Evolutionary conservation across 257 asterid species (phyloP).

Genomic region (Solanum chiquidenum): DNA sequence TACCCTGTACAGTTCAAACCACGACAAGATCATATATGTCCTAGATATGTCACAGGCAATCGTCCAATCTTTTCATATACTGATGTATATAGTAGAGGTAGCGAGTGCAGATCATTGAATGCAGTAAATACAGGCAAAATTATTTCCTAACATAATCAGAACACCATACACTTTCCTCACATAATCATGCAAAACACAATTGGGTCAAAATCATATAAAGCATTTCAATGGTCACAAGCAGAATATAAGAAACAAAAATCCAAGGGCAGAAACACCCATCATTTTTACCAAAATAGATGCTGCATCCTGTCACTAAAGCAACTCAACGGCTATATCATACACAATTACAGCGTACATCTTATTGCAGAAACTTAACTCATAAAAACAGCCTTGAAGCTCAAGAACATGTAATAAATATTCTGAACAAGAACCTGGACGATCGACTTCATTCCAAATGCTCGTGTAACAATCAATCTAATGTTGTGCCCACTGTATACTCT

Average conservation of each 20-base stretch:
- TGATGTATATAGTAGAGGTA: background rate
- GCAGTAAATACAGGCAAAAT: background rate
- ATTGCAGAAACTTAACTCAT: background rate
- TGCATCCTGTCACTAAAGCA: background rate
- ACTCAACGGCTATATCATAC: background rate
- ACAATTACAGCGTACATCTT: background rate
- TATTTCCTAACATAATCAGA: background rate
- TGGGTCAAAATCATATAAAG: background rate
- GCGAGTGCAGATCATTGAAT: background rate
- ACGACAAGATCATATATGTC: background rate
- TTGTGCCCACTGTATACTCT: slow-evolving; percentile 86
- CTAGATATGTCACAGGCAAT: background rate
- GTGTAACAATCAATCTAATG: slow-evolving; percentile 27
- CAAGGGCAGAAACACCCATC: background rate
- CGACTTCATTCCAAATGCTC: background rate
- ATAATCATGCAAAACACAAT: background rate
- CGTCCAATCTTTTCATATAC: background rate
- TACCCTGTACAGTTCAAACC: background rate
- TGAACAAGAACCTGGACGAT: background rate
- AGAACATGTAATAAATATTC: background rate
- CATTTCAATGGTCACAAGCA: background rate
- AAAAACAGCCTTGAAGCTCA: background rate
- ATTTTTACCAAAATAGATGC: background rate
- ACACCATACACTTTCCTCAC: background rate
- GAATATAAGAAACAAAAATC: background rate